phyloP scores from a whole-genome alignment of 1,284 basidiomycete genomes.

The Anthracocystis panici-leucophaei region DNA sequence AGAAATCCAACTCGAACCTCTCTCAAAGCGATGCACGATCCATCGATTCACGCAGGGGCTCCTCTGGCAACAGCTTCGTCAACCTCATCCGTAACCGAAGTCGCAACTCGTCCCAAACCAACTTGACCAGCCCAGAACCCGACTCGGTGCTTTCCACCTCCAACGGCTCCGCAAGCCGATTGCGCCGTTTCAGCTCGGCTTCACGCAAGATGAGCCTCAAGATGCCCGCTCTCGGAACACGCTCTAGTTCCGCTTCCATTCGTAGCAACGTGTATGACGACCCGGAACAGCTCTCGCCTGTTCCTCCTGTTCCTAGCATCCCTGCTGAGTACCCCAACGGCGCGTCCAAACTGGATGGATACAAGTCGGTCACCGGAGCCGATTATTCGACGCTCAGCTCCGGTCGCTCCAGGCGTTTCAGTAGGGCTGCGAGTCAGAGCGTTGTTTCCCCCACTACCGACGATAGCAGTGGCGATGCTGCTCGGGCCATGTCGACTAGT shows the following conservation, averaged over 20 bases:
- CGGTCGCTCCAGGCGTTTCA: slow-evolving; percentile 28
- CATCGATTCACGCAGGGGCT: slow-evolving; percentile 44
- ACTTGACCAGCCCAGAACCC: slow-evolving; percentile 31
- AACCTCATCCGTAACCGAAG: slow-evolving; percentile 44
- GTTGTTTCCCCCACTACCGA: slow-evolving; percentile 1
- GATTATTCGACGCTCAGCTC: slow-evolving; percentile 1
- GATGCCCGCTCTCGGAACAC: slow-evolving; percentile 29
- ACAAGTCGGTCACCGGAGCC: slow-evolving; percentile 28
- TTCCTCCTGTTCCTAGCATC: slow-evolving; percentile 27
- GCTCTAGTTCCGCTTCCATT: slow-evolving; percentile 30
- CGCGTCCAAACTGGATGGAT: slow-evolving; percentile 8
- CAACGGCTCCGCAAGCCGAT: slow-evolving; percentile 6
- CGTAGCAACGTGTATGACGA: slow-evolving; percentile 27
- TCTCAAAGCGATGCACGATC: slow-evolving; percentile 48
- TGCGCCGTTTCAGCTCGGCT: slow-evolving; percentile 44
- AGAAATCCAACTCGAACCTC: slow-evolving; percentile 51
- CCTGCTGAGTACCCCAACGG: slow-evolving; percentile 17
- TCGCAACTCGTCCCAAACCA: slow-evolving; percentile 43
- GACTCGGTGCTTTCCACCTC: background rate
- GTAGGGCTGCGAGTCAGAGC: slow-evolving; percentile 20
- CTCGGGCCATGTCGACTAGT: background rate
- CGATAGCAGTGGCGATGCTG: background rate
- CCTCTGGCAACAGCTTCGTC: slow-evolving; percentile 35
- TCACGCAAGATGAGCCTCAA: slow-evolving; percentile 50
- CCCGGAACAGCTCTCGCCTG: slow-evolving; percentile 17